Base-by-base conservation (phyloP, 331 rosid genomes). In the Prunus yedoensis region DNA sequence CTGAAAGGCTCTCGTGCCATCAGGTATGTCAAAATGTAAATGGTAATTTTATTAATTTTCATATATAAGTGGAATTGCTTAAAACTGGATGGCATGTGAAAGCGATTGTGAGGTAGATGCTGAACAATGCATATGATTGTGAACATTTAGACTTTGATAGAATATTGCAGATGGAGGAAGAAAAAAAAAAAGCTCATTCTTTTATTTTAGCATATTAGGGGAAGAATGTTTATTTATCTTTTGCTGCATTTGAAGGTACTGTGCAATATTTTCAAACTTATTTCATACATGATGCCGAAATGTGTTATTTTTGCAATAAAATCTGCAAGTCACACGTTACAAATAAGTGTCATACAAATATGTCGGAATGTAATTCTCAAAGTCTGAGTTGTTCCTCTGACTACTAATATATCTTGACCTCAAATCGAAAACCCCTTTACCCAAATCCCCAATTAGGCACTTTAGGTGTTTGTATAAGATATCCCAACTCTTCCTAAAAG, bases 1-100 rank as follows among this genome's bases (percentile, higher is more conserved):
- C 97, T 1, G 86, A 78, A 85, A 84, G 80, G 86, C 86, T 92
- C 51, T 90, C 99, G 0, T 94, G 99, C 80, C 95, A 87, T 74
- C 99, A 92, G 99, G 97, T 94, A 38, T 46, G 63, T 73, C 61
- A 47, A 69, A 23, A 49, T 62, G 25, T n/a, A 56, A 27, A 1
- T 51, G 15, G 43, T 46, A 11, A 38, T 71, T 18, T 53, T 15
- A 46, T 62, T 41, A 58, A 20, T 46, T 25, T 71, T 58, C 71
- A 17, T 35, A 30, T 67, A 16, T 13, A 51, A 32, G 32, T 75
- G 65, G 28, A 62, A 74, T 70, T 78, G 85, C 35, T 67, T 68
- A 43, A 59, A 47, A 58, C 45, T 70, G 28, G 27, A 54, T 5
- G 46, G 15, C 10, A 46, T 27, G 5, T 28, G 59, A 70, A 66